Evolutionary conservation across 768 basidiomycete genomes (phyloP), one percentile per base, ranked within the genome.

Genomic region (Serpula lacrymans): DNA sequence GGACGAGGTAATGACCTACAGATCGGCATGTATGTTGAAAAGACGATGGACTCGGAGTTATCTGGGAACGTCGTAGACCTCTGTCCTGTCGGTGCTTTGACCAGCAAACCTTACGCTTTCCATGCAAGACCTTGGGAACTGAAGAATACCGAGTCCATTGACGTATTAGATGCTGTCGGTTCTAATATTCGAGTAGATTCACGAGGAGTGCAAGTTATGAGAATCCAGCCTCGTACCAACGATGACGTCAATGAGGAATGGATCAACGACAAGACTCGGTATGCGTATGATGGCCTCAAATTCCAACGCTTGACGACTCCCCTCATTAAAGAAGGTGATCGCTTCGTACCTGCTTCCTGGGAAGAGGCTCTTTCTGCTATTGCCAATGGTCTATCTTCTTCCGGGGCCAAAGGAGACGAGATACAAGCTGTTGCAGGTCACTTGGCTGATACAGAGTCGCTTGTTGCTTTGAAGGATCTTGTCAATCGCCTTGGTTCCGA

Each of bases 191-290:
- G 93, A 32, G 75, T 99, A 41, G 94, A 99, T 63, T 94, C 94
- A 26, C 80, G 95, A 25, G 93, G 93, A 28, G 86, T 95, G 4
- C 82, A 90, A 61, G 95, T 98, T 48, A 98, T 98, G 94, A 84
- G 96, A 36, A 77, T 99, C 51, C 93, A 96, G 57, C 96, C 96
- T 1, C 79, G 88, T 55, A 88, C 90, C 36, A 98, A 97, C 60
- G 96, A 98, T 63, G 89, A 96, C 51, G 84, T 99, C 49, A 99
- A 99, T 63, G 96, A 99, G 70, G 96, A 99, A 64, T 98, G 96
- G 96, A 95, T 99, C 62, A 92, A 78, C 63, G 96, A 99, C 75
- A 99, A 99, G 77, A 93, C 95, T 2, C 88, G 96, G 42, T 93
- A 92, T 62, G 88, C 95, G 1, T 88, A 93, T 62, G 96, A 99